Evolutionary conservation across 768 basidiomycete species (phyloP).

Genomic region (Lentinula sp.): DNA sequence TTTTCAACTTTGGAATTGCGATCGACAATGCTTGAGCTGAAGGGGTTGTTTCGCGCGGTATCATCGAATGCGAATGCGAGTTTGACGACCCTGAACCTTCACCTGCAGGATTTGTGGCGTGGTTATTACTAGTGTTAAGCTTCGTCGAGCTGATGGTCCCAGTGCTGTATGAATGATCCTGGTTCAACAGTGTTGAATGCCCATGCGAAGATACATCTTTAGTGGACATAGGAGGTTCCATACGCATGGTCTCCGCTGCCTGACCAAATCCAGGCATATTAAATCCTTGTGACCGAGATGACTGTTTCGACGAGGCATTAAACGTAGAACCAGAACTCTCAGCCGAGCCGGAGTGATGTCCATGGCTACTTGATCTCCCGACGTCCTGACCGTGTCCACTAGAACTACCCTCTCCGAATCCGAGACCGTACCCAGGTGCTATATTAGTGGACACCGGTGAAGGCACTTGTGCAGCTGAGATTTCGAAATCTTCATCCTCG

Average conservation of each 20-base stretch:
- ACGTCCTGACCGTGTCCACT: background rate
- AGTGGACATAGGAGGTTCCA: background rate
- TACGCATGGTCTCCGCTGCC: background rate
- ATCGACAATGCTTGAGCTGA: background rate
- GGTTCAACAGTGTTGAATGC: background rate
- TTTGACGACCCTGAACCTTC: background rate
- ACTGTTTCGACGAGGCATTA: background rate
- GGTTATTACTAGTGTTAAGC: background rate
- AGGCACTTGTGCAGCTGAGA: background rate
- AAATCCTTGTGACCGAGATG: background rate
- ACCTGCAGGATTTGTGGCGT: background rate
- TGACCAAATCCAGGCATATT: slow-evolving; percentile 4
- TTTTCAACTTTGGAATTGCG: background rate
- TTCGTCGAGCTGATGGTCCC: background rate
- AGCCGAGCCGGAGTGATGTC: background rate
- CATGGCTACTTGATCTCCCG: background rate
- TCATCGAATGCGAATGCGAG: background rate
- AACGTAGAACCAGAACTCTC: background rate
- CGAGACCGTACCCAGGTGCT: background rate
- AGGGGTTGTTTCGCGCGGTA: background rate
- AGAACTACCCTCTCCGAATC: background rate
- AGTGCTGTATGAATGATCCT: background rate
- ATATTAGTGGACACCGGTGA: background rate
- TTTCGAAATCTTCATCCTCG: background rate
- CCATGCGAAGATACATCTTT: background rate